Evolutionary conservation across 2,329 filamentous ascomycete genomes (phyloP).

Genomic region (Aureobasidium sp.): DNA sequence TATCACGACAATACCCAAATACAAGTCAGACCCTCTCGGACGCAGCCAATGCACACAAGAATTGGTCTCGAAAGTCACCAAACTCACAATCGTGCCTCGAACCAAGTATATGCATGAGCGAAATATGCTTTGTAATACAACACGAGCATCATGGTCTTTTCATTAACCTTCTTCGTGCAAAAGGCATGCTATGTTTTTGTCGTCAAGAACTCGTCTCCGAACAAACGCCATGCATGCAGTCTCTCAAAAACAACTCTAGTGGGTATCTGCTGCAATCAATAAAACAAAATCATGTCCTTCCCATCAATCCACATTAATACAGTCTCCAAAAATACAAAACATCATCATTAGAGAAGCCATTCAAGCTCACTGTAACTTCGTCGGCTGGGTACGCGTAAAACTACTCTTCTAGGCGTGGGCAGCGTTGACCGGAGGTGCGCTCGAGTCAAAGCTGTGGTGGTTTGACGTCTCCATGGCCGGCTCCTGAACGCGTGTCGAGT

Average conservation of each 20-base stretch:
- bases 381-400: too few species aligned
- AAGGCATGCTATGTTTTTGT: background rate
- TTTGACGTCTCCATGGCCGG: background rate
- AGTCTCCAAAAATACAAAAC: background rate
- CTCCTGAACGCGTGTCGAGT: background rate
- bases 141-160: background rate
- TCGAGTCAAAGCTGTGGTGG: conserved; percentile 5
- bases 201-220: background rate
- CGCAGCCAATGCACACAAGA: too few species aligned
- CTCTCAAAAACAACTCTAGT: conserved; percentile 1
- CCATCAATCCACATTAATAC: background rate
- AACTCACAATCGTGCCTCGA: too few species aligned
- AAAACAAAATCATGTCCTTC: background rate
- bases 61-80: too few species aligned
- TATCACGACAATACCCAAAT: conserved; percentile 31
- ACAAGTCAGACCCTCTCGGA: too few species aligned
- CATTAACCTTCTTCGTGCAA: background rate
- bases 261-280: conserved; percentile 16
- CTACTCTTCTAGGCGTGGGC: background rate
- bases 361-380: too few species aligned
- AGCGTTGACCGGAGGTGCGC: conserved; percentile 7
- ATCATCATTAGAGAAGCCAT: conserved; percentile 2
- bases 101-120: background rate
- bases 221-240: conserved; percentile 14
- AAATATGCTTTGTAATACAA: background rate